A percentile compares a stretch with the other conserved stretches of the same genome.
Conservation (phyloP, 345 rosid genomes). For the rapeseed (Brassica napus) region DNA sequence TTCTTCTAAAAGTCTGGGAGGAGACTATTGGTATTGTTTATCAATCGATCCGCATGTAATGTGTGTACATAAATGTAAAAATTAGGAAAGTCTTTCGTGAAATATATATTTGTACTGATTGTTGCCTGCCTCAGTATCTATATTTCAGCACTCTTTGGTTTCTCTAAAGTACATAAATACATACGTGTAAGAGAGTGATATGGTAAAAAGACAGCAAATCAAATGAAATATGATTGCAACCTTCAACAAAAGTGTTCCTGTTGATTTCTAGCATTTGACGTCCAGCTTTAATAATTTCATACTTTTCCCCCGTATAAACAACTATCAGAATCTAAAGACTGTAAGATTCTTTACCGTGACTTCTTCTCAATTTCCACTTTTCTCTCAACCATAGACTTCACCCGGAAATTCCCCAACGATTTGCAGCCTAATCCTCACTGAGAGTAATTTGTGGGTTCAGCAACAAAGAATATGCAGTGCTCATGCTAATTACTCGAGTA, state of each 20-base stretch:
- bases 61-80: constrained; percentile 25
- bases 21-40: neutral
- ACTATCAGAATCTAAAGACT: neutral
- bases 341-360: constrained; percentile 29
- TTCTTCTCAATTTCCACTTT: constrained; percentile 34
- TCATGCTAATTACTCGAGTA: constrained; percentile 53
- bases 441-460: constrained; percentile 10
- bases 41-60: constrained; percentile 14
- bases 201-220: neutral
- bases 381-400: constrained; percentile 19
- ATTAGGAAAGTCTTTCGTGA: constrained; percentile 5
- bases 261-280: neutral
- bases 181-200: neutral
- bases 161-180: neutral
- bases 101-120: neutral
- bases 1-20: neutral
- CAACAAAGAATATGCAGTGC: constrained; percentile 38
- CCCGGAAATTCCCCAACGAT: neutral
- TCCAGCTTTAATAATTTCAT: too few species aligned
- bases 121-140: neutral
- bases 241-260: neutral
- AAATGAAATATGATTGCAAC: neutral
- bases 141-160: neutral
- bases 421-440: constrained; percentile 18
- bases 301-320: neutral